Conservation (phyloP, 805 yeast species). For the Ogataea degrootiae region DNA sequence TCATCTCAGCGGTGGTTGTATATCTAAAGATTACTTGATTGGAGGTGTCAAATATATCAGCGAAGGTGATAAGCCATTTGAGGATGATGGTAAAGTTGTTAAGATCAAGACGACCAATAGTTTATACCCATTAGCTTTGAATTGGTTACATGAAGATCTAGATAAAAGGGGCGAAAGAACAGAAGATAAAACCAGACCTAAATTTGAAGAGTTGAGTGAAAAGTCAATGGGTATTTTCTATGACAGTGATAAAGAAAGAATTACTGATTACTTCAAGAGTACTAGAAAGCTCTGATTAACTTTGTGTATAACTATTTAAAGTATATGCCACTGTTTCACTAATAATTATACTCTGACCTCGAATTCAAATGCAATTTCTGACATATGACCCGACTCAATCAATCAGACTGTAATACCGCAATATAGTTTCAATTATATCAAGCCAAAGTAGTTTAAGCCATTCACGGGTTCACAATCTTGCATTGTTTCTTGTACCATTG, state of each 20-base stretch:
- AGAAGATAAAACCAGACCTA: conserved; percentile 40
- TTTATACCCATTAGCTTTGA: conserved; percentile 67
- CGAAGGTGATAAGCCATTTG: conserved; percentile 10
- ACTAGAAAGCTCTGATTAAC: conserved; percentile 34
- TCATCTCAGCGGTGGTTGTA: conserved; percentile 70
- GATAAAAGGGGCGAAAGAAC: conserved; percentile 50
- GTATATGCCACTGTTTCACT: too few species aligned
- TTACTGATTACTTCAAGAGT: conserved; percentile 46
- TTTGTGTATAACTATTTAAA: neutral
- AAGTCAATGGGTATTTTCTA: conserved; percentile 38
- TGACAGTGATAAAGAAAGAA: conserved; percentile 35
- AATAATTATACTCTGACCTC: too few species aligned
- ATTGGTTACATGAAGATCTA: conserved; percentile 58
- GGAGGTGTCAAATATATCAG: conserved; percentile 31
- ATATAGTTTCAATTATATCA: too few species aligned
- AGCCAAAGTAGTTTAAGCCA: too few species aligned
- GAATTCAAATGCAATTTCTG: too few species aligned
- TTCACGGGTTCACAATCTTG: too few species aligned
- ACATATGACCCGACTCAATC: too few species aligned
- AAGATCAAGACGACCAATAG: conserved; percentile 43
- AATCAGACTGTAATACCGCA: too few species aligned
- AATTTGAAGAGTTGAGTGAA: conserved; percentile 50
- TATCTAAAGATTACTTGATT: conserved; percentile 33
- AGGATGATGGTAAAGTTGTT: conserved; percentile 19
- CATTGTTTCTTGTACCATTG: too few species aligned